Base-by-base conservation (phyloP, 1,139 yeast species). In the Candida sp. region DNA sequence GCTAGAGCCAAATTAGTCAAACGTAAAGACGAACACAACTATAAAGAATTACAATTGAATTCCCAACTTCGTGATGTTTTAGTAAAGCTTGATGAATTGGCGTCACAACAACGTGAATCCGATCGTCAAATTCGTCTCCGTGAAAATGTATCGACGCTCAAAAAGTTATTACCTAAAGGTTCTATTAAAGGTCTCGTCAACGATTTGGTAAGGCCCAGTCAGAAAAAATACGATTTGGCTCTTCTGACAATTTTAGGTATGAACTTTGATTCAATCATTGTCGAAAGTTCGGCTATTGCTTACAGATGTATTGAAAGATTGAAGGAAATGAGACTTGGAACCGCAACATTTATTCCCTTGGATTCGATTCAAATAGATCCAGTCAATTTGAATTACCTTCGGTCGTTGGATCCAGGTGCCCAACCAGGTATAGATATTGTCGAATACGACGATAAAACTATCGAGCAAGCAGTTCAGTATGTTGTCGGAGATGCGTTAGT, bases 321-420 rank as follows among this genome's bases (percentile, higher is more conserved):
- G 61, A 88, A 90, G 54, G 95, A 88, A 51, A 93, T 95, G 58
- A 76, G 97, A 50, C 71, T 86, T 9, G 97, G 98, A 39, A 77
- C 80, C 11, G 91, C 93, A 1, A 82, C 96, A 0, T 91, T 93
- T 54, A 86, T 93, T 48, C 99, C 99, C 0, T 68, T 93, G 43
- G 96, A 90, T 56, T 77, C 91, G 1, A 81, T 93, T 33, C 58
- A 61, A 15, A 52, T 51, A 22, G 84, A 80, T n/a, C 72, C 78
- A 4, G 68, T 72, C 27, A 79, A 84, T 34, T 72, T 86, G 39
- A 81, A 79, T 50, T 73, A 75, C 38, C 66, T 84, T 38, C 72
- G 95, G 53, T 76, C 81, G 8, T 55, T 85, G 38, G 79, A 81
- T 46, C 67, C 68, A 7, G 66, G 68, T 22, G 85, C 82, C 1